phyloP scores from a whole-genome alignment of 1,139 yeast genomes.

The Yamadazyma epiphylla region DNA sequence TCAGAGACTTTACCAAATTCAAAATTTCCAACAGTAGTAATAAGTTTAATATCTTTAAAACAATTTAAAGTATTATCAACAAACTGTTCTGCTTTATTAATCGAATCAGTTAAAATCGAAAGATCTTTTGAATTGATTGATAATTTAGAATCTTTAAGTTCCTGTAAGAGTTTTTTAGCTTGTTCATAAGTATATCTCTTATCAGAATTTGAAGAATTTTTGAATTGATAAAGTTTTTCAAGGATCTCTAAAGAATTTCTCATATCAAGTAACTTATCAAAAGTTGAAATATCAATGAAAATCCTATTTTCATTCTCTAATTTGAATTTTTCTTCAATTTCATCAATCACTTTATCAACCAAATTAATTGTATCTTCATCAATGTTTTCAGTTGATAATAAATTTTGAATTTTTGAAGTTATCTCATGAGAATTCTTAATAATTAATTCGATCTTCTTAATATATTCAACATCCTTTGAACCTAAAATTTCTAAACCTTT shows the following conservation, averaged over 20 bases:
- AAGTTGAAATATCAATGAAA: conserved; percentile 10
- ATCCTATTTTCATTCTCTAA: conserved; percentile 9
- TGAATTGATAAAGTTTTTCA: conserved; percentile 9
- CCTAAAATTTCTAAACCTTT: conserved; percentile 39
- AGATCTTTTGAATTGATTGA: conserved; percentile 17
- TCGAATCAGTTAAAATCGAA: conserved; percentile 6
- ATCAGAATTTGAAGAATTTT: conserved; percentile 1
- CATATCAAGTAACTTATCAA: conserved; percentile 11
- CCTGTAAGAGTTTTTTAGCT: conserved; percentile 19
- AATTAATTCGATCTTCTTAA: conserved; percentile 22
- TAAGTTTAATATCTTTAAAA: conserved; percentile 27
- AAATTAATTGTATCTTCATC: conserved; percentile 5
- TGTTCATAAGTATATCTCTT: conserved; percentile 19
- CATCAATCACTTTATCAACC: conserved; percentile 12
- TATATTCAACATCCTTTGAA: conserved; percentile 19
- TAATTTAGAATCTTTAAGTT: conserved; percentile 24
- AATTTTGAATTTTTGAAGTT: conserved; percentile 23
- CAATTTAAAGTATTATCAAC: conserved; percentile 16
- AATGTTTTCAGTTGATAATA: conserved; percentile 12
- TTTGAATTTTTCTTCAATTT: conserved; percentile 11
- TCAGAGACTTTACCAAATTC: conserved; percentile 16
- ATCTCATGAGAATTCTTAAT: conserved; percentile 26
- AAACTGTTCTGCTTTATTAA: conserved; percentile 40
- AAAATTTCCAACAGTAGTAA: conserved; percentile 23
- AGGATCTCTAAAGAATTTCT: conserved; percentile 11